Evolutionary conservation across 1,284 basidiomycete species (phyloP), one percentile per base, ranked within the genome.

Genomic region (Lentinula novae-zelandiae): DNA sequence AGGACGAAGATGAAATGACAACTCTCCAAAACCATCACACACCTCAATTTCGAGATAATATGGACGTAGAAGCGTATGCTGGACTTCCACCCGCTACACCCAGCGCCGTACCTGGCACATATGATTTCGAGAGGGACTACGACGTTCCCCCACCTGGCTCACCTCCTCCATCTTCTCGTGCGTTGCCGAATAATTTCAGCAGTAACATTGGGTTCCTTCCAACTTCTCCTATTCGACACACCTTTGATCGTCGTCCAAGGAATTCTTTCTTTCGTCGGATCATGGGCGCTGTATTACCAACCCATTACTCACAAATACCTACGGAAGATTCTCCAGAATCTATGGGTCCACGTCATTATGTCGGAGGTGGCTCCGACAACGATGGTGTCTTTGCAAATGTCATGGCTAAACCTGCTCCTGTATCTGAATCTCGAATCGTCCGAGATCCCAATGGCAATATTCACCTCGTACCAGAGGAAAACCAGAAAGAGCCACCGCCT

Each of bases 361-460:
- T 81, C n/a, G 95, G 92, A 15, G 90, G 93, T 1, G 95, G 95
- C 0, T 83, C 81, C 8, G 86, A 92, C 50, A 95, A 96, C 68
- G 95, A 97, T 68, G 96, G 96, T 12, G 96, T 99, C 5, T 99
- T 98, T 73, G 89, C 92, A 50, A 99, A 99, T 71, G 86, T 99
- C 40, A 89, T 86, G 63, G 97, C 96, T 0, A 96, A 98, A 72
- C 96, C 96, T 1, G 78, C 77, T 46, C 71, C 76, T 57, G 70
- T 76, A 4, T 71, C 80, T 33, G 72, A 80, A 17, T 73, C 84
- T 31, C 75, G 66, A 46, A 76, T 76, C 22, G 79, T 81, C 63
- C 92, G 89, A 6, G 60, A 61, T 51, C 36, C 38, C 12, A 42
- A 60, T 40, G 53, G 52, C 2, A 84, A 87, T 55, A 76, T 83